Base-by-base conservation (phyloP, 306 rosid species). In the Herpetospermum pedunculosum region DNA sequence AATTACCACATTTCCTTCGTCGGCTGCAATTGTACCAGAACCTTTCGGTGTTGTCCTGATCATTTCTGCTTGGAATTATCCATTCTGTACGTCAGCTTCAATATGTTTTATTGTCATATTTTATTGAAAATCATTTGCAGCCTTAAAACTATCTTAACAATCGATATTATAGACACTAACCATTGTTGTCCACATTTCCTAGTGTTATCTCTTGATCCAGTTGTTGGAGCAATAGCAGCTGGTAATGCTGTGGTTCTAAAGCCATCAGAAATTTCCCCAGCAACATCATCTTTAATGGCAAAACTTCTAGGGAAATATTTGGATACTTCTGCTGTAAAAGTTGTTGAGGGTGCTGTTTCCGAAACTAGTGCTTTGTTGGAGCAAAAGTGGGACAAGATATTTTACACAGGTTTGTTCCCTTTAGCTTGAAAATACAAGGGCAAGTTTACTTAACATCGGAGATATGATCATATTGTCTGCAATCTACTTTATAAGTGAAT, bases 361-460 rank as follows among this genome's bases (percentile, higher is more conserved):
- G 99, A 87, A 87, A 88, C 99, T 71, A 38, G 92, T 71, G 93
- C 92, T 23, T 77, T 95, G 70, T 78, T 95, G 77, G 92, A 95
- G 86, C 99, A 95, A 60, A 95, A 89, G 84, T 95, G 99, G 99
- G 99, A 95, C 87, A 95, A 95, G 77, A 91, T 95, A 82, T 95
- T 85, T 79, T 95, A 95, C 79, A 95, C 99, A 87, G 99, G 99
- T 94, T 75, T 72, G 38, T 53, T 35, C 52, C 37, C 49, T 41
- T 67, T 5, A 41, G 50, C 52, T 67, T 23, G 72, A 41, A 38
- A 41, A 41, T 67, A 23, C 23, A 21, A 19, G 35, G 21, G 52
- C 4, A 23, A 2, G 35, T 67, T 67, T 67, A 15, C 29, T 62
- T 62, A 30, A 29, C 19, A 37, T 64, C 1, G 28, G n/a, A 9